Conservation (phyloP, 257 asterid genomes). For the Knoxia roxburghii region DNA sequence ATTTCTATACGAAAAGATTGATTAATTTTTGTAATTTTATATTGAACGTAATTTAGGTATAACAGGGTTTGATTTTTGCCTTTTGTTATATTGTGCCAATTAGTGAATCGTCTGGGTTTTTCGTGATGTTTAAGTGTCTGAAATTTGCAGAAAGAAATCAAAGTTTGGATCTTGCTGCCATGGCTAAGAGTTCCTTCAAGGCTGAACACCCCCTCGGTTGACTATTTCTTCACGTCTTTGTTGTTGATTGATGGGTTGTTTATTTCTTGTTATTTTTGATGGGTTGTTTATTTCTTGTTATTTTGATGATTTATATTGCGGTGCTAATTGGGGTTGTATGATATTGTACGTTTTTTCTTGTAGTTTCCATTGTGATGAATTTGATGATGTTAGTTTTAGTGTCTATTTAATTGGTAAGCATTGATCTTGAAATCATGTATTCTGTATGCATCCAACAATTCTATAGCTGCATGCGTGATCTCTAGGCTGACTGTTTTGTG, state of each 20-base stretch:
- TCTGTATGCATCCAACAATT: neutral
- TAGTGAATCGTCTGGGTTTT: constrained; percentile 5
- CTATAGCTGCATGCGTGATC: constrained; percentile 1
- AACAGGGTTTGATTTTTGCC: neutral
- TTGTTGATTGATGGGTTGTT: neutral
- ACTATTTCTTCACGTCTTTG: neutral
- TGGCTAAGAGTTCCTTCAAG: constrained; percentile 65
- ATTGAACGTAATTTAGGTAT: neutral
- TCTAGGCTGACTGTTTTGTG: neutral
- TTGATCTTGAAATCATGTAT: neutral
- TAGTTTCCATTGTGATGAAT: neutral
- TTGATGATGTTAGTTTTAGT: neutral
- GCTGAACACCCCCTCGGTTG: constrained; percentile 61
- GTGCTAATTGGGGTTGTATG: neutral
- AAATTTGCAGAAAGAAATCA: constrained; percentile 46
- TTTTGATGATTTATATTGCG: neutral
- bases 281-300: neutral
- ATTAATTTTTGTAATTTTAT: neutral
- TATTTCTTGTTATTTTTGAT: neutral
- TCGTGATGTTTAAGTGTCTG: constrained; percentile 38
- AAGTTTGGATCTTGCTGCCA: constrained; percentile 36
- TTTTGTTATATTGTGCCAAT: neutral
- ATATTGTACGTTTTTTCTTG: neutral
- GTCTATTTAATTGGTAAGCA: neutral
- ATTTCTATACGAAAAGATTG: neutral